Percentiles rank a stretch among this genome's conserved stretches.
phyloP scores from a whole-genome alignment of 1,284 basidiomycete species.

The Cutaneotrichosporon sp. region DNA sequence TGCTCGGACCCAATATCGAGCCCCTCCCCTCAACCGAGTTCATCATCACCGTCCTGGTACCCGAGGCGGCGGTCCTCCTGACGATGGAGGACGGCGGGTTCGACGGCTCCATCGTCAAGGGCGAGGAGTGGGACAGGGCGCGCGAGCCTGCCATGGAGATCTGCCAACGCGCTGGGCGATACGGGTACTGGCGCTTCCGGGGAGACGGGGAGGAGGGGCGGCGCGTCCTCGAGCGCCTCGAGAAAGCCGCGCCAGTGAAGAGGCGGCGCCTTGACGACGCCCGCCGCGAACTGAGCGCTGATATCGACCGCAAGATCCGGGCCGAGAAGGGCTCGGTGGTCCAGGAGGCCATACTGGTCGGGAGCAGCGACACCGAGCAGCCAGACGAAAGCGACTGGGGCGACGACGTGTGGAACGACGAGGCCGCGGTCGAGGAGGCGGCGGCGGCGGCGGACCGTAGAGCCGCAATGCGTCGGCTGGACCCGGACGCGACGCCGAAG shows the following conservation, averaged over 20 bases:
- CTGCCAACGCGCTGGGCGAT: slow-evolving; percentile 34
- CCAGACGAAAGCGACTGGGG: slow-evolving; percentile 15
- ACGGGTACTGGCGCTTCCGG: slow-evolving; percentile 36
- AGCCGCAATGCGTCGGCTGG: not conserved
- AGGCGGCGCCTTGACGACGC: not conserved
- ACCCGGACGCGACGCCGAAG: slow-evolving; percentile 2
- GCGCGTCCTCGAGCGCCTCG: slow-evolving; percentile 8
- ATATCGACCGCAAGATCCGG: not conserved
- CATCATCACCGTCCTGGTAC: slow-evolving; percentile 43
- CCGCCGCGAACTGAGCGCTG: not conserved
- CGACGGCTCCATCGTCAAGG: slow-evolving; percentile 7
- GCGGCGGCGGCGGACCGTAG: not conserved
- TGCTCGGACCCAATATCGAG: slow-evolving; percentile 17
- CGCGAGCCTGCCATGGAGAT: slow-evolving; percentile 24
- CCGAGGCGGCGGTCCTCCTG: slow-evolving; percentile 43
- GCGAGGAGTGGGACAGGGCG: slow-evolving; percentile 18
- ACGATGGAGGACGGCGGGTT: slow-evolving; percentile 42
- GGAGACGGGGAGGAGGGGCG: slow-evolving; percentile 17
- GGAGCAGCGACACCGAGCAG: slow-evolving; percentile 10
- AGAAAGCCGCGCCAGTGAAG: slow-evolving; percentile 2
- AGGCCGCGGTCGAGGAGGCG: not conserved
- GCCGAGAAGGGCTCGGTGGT: not conserved
- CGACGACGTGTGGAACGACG: slow-evolving; percentile 11
- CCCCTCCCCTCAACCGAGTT: slow-evolving; percentile 40
- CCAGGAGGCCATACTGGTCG: not conserved